phyloP scores from a whole-genome alignment of 1,284 basidiomycete genomes.

The Sporisorium graminicola region DNA sequence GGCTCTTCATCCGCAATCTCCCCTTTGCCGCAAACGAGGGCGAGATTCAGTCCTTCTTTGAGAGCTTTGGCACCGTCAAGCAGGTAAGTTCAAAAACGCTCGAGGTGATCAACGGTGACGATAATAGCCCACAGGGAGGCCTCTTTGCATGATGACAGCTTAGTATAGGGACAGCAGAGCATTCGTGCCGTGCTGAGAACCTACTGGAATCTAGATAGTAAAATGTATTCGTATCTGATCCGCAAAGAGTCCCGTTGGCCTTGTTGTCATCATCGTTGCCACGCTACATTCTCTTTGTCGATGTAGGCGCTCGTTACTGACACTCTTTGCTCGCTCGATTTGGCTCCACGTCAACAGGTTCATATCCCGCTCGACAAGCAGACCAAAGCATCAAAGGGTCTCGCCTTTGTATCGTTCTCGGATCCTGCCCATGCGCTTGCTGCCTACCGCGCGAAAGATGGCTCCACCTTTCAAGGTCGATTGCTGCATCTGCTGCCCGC shows the following conservation, averaged over 20 bases:
- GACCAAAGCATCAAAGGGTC: constrained; percentile 80
- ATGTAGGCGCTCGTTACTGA: constrained; percentile 8
- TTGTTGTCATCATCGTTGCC: constrained; percentile 9
- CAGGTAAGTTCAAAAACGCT: constrained; percentile 64
- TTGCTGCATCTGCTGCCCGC: constrained; percentile 89
- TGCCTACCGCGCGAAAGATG: constrained; percentile 85
- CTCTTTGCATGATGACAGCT: constrained; percentile 55
- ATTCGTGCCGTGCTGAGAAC: constrained; percentile 51
- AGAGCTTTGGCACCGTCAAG: constrained; percentile 78
- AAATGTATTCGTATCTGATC: constrained; percentile 50
- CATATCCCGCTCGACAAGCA: constrained; percentile 83
- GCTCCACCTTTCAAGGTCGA: constrained; percentile 89
- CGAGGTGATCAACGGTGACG: neutral
- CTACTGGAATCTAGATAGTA: constrained; percentile 69
- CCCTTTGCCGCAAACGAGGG: constrained; percentile 83
- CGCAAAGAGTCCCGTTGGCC: constrained; percentile 16
- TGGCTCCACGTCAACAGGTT: constrained; percentile 73
- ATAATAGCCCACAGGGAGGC: neutral
- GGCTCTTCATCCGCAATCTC: constrained; percentile 91
- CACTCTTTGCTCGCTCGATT: constrained; percentile 5
- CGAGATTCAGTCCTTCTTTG: constrained; percentile 80
- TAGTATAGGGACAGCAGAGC: constrained; percentile 69
- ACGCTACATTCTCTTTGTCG: neutral
- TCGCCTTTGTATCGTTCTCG: constrained; percentile 81
- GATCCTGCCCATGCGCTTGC: constrained; percentile 78